Evolutionary conservation across 2,329 filamentous ascomycete species (phyloP), one percentile per base, ranked within the genome.

Genomic region (Exophiala oligosperma): DNA sequence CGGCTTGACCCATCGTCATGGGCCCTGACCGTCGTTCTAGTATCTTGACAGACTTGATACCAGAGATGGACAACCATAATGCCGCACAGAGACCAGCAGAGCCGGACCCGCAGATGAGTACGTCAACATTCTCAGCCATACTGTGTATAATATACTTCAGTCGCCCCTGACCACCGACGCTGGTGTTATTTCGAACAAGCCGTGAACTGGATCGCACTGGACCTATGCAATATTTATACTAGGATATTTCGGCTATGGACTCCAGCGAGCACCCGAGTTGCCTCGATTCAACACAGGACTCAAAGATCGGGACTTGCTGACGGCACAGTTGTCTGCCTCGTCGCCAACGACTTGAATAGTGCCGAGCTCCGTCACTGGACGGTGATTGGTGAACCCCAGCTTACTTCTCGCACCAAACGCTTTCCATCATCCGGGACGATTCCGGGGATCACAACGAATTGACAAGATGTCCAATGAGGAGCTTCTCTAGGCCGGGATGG

Each of bases 41-140:
- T 26, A 88, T 79, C 26, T 54, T 62, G 49, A 63, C 52, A 6
- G 29, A 54, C 26, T 52, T 40, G 60, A 87, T 75, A n/a, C 79
- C 78, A 68, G 78, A 81, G 23, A 79, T 79, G 1, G 84, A 76
- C 2, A 88, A 79, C 84, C 84, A 88, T 28, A 81, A 75, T 9
- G 81, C 84, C 4, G 84, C 82, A 64, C 80, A 83, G 51, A 87
- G 76, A 17, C 85, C 85, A 4, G 85, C 85, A 1, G 83, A 85
- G 29, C 85, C 85, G 54, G 78, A 81, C 57, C 85, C 84, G 58
- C 78, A 79, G 61, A 88, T 87, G 14, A 88, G 70, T 14, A 88
- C 82, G 64, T 86, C 81, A 61, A 73, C 67, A 59, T 66, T 48
- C 49, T 66, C 44, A 12, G 58, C 29, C 65, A 67, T 68, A 11